These are phyloP conservation scores for Nematocida homosporus DNA, from an alignment of 371 early-diverging fungal genomes.

Conservation along the genomic window DNA sequence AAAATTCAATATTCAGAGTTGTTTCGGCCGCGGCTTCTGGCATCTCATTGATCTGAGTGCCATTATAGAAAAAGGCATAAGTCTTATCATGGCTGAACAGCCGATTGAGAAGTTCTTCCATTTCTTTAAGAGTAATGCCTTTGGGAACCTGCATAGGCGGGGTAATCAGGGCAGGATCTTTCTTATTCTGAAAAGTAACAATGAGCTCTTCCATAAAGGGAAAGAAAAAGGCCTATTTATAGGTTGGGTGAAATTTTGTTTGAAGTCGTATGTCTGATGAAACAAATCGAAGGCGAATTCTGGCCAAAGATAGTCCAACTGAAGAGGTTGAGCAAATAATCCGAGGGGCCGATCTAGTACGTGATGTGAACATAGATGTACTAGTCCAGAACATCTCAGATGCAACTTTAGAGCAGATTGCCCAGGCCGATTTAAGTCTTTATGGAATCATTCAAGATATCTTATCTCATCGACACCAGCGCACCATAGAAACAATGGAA, in stretches of 20 bases:
- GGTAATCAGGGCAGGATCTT: slow-evolving; percentile 44
- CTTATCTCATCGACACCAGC: too few relatives aligned
- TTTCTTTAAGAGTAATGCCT: slow-evolving; percentile 17
- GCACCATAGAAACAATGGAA: too few relatives aligned
- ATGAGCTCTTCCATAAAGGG: slow-evolving; percentile 37
- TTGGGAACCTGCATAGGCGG: slow-evolving; percentile 47
- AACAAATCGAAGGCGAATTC: neutral
- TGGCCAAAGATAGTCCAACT: neutral
- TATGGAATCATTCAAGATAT: too few relatives aligned
- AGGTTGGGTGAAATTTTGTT: neutral
- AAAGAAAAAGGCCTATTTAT: slow-evolving; percentile 12
- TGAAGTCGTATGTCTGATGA: neutral
- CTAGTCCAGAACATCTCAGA: too few relatives aligned
- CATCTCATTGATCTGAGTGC: slow-evolving; percentile 35
- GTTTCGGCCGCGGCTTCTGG: slow-evolving; percentile 19
- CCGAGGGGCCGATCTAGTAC: too few relatives aligned
- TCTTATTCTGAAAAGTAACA: slow-evolving; percentile 42
- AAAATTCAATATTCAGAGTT: slow-evolving; percentile 37
- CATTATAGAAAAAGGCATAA: slow-evolving; percentile 53
- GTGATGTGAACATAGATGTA: too few relatives aligned
- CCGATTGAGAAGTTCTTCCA: slow-evolving; percentile 47
- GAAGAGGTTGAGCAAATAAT: too few relatives aligned
- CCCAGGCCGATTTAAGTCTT: too few relatives aligned
- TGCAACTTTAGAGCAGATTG: too few relatives aligned
- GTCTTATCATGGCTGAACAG: slow-evolving; percentile 36